Percentiles rank a stretch among this genome's conserved stretches.
phyloP scores from a whole-genome alignment of 495 filamentous ascomycete genomes.

The Talaromyces liani region DNA sequence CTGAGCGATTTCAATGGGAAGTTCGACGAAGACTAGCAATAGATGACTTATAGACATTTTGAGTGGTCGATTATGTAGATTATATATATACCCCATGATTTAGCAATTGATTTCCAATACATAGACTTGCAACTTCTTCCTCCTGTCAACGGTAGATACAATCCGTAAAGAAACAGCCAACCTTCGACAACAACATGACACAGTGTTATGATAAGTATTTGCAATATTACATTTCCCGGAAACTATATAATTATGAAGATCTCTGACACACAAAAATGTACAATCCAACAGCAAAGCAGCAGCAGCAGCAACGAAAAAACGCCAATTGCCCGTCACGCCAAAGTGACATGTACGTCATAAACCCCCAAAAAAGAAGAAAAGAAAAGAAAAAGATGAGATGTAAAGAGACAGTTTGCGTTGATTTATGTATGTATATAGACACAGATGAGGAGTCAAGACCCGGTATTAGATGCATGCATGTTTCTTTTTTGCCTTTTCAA shows the following conservation, averaged over 20 bases:
- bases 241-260: neutral
- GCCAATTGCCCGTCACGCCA: neutral
- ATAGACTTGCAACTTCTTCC: neutral
- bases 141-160: neutral
- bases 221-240: neutral
- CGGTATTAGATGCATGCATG: neutral
- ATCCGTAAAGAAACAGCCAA: neutral
- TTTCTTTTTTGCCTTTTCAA: neutral
- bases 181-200: neutral
- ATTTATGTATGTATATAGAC: neutral
- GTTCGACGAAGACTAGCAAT: slow-evolving; percentile 46
- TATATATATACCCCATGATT: neutral
- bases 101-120: neutral
- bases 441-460: neutral
- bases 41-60: slow-evolving; percentile 1
- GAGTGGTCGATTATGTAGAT: neutral
- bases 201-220: neutral
- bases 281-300: neutral
- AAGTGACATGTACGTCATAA: neutral
- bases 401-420: neutral
- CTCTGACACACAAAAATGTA: neutral
- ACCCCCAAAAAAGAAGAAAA: neutral
- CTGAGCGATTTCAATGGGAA: slow-evolving; percentile 46
- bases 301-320: neutral
- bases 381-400: neutral